These are phyloP conservation scores for Parastagonospora avenae DNA, from an alignment of 2,329 filamentous ascomycete genomes.

Conservation along the genomic window DNA sequence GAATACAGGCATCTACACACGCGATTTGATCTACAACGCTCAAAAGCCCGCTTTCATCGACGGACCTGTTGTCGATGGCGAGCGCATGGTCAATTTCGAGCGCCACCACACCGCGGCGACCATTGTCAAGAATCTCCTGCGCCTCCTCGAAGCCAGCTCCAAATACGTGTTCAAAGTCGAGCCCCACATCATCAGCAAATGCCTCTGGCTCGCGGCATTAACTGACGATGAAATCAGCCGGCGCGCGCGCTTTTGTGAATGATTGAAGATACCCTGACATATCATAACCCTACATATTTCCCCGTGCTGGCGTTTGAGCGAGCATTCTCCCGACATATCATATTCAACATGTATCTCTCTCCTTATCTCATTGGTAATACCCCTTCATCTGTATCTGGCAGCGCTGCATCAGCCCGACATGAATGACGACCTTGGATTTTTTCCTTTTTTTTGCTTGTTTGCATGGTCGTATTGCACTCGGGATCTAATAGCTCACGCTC, in stretches of 20 bases:
- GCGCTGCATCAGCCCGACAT: slow-evolving; percentile 27
- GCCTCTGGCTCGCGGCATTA: slow-evolving; percentile 82
- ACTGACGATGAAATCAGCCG: slow-evolving; percentile 72
- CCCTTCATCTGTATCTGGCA: slow-evolving; percentile 14
- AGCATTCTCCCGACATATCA: slow-evolving; percentile 4
- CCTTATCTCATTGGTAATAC: slow-evolving; percentile 28
- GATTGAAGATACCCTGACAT: slow-evolving; percentile 12
- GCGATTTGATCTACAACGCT: slow-evolving; percentile 81
- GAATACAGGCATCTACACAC: slow-evolving; percentile 68
- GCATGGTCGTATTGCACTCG: slow-evolving; percentile 11
- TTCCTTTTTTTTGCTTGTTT: slow-evolving; percentile 18
- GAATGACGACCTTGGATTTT: slow-evolving; percentile 30
- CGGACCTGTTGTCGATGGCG: slow-evolving; percentile 61
- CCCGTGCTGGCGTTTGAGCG: slow-evolving; percentile 15
- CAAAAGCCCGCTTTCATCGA: slow-evolving; percentile 78
- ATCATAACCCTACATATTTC: not conserved
- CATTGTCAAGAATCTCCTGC: slow-evolving; percentile 78
- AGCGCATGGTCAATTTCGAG: slow-evolving; percentile 82
- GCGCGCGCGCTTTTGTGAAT: slow-evolving; percentile 40
- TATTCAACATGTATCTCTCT: slow-evolving; percentile 6
- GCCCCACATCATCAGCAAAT: slow-evolving; percentile 77
- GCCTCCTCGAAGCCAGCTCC: slow-evolving; percentile 78
- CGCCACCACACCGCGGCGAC: slow-evolving; percentile 75
- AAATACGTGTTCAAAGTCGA: slow-evolving; percentile 76
- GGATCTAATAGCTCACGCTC: slow-evolving; percentile 41